A percentile compares a stretch with the other conserved stretches of the same genome.
These are phyloP conservation scores for Prunus campanulata DNA, from an alignment of 306 rosid genomes.

Conservation along the genomic window DNA sequence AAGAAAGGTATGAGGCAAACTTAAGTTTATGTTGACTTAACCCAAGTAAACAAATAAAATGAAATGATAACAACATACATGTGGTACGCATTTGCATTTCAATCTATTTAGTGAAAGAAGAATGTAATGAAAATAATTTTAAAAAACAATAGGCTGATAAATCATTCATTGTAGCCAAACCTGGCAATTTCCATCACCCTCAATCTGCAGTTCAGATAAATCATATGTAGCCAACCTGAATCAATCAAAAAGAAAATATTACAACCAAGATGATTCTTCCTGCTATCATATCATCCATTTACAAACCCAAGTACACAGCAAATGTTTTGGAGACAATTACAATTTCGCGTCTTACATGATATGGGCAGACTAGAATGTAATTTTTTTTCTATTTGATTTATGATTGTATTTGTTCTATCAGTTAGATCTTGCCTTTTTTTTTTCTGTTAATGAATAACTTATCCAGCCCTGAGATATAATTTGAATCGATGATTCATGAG, in stretches of 20 bases:
- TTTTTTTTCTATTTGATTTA: too few species aligned
- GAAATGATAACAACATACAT: neutral
- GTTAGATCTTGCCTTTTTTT: too few species aligned
- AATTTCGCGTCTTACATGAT: too few species aligned
- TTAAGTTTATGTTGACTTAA: neutral
- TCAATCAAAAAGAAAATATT: slow-evolving; percentile 7
- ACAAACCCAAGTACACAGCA: neutral
- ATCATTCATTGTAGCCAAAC: slow-evolving; percentile 29
- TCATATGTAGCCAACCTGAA: slow-evolving; percentile 81
- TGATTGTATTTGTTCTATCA: too few species aligned
- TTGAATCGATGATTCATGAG: too few species aligned
- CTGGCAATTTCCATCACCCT: slow-evolving; percentile 99
- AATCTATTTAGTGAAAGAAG: neutral
- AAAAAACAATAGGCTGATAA: neutral
- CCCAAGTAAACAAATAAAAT: slow-evolving; percentile 1
- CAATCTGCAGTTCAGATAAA: slow-evolving; percentile 83
- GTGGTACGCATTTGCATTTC: neutral
- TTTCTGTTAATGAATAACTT: too few species aligned
- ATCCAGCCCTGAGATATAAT: too few species aligned
- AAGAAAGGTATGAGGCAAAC: neutral
- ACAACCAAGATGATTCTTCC: slow-evolving; percentile 13
- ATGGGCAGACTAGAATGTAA: too few species aligned
- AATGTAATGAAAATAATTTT: neutral
- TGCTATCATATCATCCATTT: neutral
- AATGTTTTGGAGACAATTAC: neutral